A percentile compares a stretch with the other conserved stretches of the same genome.
These are phyloP conservation scores for Penicillium sp. DNA, from an alignment of 2,329 filamentous ascomycete genomes.

Conservation along the genomic window DNA sequence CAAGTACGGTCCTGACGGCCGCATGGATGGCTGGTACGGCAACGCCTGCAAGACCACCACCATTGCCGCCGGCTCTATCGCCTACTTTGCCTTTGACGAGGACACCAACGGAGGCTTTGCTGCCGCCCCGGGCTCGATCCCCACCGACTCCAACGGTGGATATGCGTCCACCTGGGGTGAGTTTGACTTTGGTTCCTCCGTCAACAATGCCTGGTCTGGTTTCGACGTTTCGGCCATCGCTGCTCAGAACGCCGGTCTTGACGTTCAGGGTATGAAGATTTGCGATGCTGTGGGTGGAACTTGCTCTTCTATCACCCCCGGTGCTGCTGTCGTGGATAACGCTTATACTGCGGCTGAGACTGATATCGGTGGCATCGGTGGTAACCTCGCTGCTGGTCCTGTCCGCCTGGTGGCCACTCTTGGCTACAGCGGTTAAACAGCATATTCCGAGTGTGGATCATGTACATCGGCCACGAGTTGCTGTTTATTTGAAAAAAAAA, in stretches of 20 bases:
- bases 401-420: slow-evolving; percentile 22
- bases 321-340: slow-evolving; percentile 24
- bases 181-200: slow-evolving; percentile 26
- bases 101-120: slow-evolving; percentile 32
- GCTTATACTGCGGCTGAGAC: slow-evolving; percentile 28
- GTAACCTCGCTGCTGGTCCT: slow-evolving; percentile 22
- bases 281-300: slow-evolving; percentile 22
- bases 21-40: slow-evolving; percentile 31
- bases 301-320: slow-evolving; percentile 27
- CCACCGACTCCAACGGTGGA: slow-evolving; percentile 20
- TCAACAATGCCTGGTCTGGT: slow-evolving; percentile 26
- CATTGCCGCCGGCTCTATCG: slow-evolving; percentile 26
- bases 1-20: slow-evolving; percentile 29
- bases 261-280: slow-evolving; percentile 34
- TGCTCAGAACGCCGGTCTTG: slow-evolving; percentile 23
- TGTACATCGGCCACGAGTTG: too few relatives aligned
- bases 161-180: slow-evolving; percentile 31
- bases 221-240: slow-evolving; percentile 31
- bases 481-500: too few relatives aligned
- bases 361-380: slow-evolving; percentile 29
- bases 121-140: slow-evolving; percentile 21
- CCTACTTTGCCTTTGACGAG: slow-evolving; percentile 31
- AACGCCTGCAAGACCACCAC: slow-evolving; percentile 25
- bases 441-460: too few relatives aligned
- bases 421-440: slow-evolving; percentile 13